Conservation (phyloP, 78 protist species). For the Speleostelium caveatum region DNA sequence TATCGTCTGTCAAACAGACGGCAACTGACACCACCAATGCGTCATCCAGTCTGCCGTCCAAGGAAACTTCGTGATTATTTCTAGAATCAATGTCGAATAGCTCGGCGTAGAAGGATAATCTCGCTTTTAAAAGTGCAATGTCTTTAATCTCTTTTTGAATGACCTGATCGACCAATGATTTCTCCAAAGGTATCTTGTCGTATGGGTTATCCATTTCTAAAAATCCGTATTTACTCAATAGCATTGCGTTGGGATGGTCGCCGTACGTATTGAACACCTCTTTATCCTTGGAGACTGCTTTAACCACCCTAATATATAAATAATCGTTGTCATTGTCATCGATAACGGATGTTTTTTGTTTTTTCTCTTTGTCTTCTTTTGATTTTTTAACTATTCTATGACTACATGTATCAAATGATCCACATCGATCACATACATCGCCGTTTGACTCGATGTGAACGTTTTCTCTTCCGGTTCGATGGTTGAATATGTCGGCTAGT, state of each 20-base stretch:
- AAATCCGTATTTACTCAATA: slow-evolving; percentile 67
- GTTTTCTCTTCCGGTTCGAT: slow-evolving; percentile 54
- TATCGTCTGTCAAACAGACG: background rate
- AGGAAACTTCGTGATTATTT: slow-evolving; percentile 25
- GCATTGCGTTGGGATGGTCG: slow-evolving; percentile 47
- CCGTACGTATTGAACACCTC: slow-evolving; percentile 80
- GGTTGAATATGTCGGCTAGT: slow-evolving; percentile 66
- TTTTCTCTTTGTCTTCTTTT: background rate
- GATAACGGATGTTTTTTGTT: background rate
- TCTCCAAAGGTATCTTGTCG: slow-evolving; percentile 21
- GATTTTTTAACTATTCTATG: slow-evolving; percentile 28
- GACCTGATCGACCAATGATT: slow-evolving; percentile 5
- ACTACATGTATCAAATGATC: slow-evolving; percentile 42
- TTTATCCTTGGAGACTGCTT: background rate
- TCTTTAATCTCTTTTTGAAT: background rate
- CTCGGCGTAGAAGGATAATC: slow-evolving; percentile 40
- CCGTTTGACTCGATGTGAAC: slow-evolving; percentile 73
- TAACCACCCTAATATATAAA: slow-evolving; percentile 35
- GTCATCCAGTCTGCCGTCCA: slow-evolving; percentile 39
- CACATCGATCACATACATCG: slow-evolving; percentile 51
- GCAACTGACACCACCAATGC: slow-evolving; percentile 34
- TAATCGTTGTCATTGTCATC: slow-evolving; percentile 15
- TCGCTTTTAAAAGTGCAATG: background rate
- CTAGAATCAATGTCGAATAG: slow-evolving; percentile 50
- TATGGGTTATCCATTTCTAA: slow-evolving; percentile 76